A percentile compares a stretch with the other conserved stretches of the same genome.
Evolutionary conservation across 495 filamentous ascomycete species (phyloP).

Genomic region (Trichoderma erinaceum): DNA sequence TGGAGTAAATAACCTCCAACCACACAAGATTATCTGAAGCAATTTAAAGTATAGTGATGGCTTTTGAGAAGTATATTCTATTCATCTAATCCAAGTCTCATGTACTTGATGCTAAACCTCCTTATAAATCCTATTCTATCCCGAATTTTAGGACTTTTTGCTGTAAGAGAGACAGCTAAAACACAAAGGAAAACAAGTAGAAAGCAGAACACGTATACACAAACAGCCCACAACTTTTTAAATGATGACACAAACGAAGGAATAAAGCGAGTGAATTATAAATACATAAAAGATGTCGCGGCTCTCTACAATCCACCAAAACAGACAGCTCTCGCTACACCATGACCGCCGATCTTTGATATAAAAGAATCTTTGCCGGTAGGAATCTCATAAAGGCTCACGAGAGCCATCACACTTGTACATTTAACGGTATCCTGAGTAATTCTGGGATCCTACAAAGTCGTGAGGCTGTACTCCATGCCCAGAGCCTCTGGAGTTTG

Average conservation of each 20-base stretch:
- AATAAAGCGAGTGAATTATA: conserved; percentile 10
- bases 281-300: conserved; percentile 8
- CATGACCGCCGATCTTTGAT: neutral
- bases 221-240: neutral
- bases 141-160: neutral
- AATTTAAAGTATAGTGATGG: no score
- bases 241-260: neutral
- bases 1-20: no score
- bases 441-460: neutral
- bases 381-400: neutral
- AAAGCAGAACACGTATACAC: neutral
- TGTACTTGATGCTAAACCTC: neutral
- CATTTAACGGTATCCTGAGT: neutral
- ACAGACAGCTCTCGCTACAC: neutral
- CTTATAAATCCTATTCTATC: no score
- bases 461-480: neutral
- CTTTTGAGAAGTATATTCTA: neutral
- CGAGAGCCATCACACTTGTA: neutral
- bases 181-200: neutral
- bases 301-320: neutral
- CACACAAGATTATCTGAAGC: no score
- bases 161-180: neutral
- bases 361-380: neutral
- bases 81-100: neutral
- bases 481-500: neutral